phyloP scores from a whole-genome alignment of 148 eudicot genomes.

The Nepenthes mirabilis region DNA sequence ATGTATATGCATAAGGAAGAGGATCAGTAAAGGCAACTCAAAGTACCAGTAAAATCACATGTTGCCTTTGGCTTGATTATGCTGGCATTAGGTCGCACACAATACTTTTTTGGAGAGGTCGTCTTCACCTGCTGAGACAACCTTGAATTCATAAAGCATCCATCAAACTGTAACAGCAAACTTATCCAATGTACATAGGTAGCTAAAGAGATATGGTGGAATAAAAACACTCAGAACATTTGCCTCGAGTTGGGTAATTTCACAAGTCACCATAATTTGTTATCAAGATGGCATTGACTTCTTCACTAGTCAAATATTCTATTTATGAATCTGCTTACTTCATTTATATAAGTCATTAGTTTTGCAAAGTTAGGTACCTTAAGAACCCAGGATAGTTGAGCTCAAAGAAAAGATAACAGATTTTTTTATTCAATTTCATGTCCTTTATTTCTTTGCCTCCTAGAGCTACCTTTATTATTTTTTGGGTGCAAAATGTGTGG shows the following conservation, averaged over 20 bases:
- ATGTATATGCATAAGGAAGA: not conserved
- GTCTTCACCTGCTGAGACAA: slow-evolving; percentile 53
- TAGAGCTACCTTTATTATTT: no score
- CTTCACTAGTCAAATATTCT: no score
- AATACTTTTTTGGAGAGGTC: slow-evolving; percentile 59
- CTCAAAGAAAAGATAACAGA: no score
- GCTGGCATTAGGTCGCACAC: slow-evolving; percentile 53
- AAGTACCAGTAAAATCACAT: slow-evolving; percentile 41
- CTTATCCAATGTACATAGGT: not conserved
- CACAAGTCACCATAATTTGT: not conserved
- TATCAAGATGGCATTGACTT: no score
- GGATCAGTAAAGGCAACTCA: not conserved
- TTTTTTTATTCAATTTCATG: no score
- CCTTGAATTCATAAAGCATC: not conserved
- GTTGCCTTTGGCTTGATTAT: slow-evolving; percentile 39
- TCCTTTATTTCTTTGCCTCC: no score
- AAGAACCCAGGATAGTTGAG: no score
- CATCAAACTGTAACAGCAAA: not conserved
- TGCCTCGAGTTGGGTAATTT: not conserved
- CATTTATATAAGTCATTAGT: no score
- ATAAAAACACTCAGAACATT: not conserved
- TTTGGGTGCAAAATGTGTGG: no score
- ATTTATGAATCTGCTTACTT: no score
- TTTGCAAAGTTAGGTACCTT: no score
- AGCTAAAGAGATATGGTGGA: not conserved